Evolutionary conservation across 129 eudicot genomes (phyloP).

Genomic region (Lonicera japonica): DNA sequence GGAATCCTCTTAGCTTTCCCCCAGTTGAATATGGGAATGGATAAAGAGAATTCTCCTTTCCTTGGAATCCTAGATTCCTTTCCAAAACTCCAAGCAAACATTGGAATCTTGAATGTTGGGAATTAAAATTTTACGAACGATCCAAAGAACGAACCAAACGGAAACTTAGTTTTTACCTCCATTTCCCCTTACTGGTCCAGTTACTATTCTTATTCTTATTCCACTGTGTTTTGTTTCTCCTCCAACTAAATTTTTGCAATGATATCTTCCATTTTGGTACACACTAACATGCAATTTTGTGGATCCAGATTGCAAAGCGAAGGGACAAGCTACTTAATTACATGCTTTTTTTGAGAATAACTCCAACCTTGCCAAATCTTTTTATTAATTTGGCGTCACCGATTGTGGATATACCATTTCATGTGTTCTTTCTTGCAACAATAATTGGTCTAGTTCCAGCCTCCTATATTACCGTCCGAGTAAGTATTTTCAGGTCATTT

Average conservation of each 20-base stretch:
- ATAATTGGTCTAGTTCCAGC: conserved; percentile 81
- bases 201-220: too few relatives aligned
- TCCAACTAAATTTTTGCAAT: neutral
- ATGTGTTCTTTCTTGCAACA: conserved; percentile 77
- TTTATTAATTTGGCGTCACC: conserved; percentile 93
- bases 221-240: too few relatives aligned
- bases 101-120: too few relatives aligned
- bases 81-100: too few relatives aligned
- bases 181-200: too few relatives aligned
- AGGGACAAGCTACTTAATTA: conserved; percentile 75
- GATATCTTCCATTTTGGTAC: neutral
- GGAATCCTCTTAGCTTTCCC: too few relatives aligned
- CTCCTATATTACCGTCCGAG: conserved; percentile 70
- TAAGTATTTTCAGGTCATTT: conserved; percentile 24
- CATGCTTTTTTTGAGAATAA: conserved; percentile 84
- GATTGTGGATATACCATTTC: conserved; percentile 83
- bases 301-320: conserved; percentile 63
- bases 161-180: too few relatives aligned
- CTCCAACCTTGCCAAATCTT: conserved; percentile 86
- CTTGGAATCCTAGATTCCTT: too few relatives aligned
- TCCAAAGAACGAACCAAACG: too few relatives aligned
- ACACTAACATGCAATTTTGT: conserved; percentile 5
- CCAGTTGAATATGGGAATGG: too few relatives aligned
- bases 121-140: too few relatives aligned
- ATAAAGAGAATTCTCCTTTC: too few relatives aligned